phyloP scores from a whole-genome alignment of 2,329 filamentous ascomycete species.

The Colletotrichum lindemuthianum region DNA sequence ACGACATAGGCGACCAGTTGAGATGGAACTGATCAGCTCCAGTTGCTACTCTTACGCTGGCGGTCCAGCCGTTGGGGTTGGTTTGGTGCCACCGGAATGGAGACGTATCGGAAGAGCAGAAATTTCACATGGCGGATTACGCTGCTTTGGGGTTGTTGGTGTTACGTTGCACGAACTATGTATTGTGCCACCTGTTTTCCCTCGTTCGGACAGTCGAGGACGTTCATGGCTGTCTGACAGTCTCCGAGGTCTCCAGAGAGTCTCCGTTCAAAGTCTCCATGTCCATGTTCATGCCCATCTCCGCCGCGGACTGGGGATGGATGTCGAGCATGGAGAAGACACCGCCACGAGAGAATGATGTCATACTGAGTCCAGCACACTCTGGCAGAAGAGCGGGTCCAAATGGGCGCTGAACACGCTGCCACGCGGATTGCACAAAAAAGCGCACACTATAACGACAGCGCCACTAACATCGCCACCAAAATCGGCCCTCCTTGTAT shows the following conservation, averaged over 20 bases:
- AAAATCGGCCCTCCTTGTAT: too few relatives aligned
- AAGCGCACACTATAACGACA: too few relatives aligned
- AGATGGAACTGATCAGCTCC: constrained; percentile 21
- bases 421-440: too few relatives aligned
- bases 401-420: too few relatives aligned
- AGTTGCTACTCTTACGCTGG: constrained; percentile 6
- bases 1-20: constrained; percentile 26
- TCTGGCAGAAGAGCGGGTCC: not conserved
- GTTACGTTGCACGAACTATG: not conserved
- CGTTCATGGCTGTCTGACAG: constrained; percentile 7
- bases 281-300: constrained; percentile 15
- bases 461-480: too few relatives aligned
- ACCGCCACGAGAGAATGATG: constrained; percentile 33
- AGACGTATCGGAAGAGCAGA: not conserved
- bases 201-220: not conserved
- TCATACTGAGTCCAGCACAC: constrained; percentile 21
- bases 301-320: constrained; percentile 24
- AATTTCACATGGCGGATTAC: constrained; percentile 7
- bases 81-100: constrained; percentile 23
- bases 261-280: constrained; percentile 5
- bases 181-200: not conserved
- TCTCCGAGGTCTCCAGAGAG: not conserved
- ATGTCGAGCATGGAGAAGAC: constrained; percentile 15
- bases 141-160: not conserved
- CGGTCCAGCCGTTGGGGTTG: not conserved